Percentiles rank a stretch among this genome's conserved stretches.
phyloP scores from a whole-genome alignment of 1,139 yeast species.

The Eremothecium sinecaudum region DNA sequence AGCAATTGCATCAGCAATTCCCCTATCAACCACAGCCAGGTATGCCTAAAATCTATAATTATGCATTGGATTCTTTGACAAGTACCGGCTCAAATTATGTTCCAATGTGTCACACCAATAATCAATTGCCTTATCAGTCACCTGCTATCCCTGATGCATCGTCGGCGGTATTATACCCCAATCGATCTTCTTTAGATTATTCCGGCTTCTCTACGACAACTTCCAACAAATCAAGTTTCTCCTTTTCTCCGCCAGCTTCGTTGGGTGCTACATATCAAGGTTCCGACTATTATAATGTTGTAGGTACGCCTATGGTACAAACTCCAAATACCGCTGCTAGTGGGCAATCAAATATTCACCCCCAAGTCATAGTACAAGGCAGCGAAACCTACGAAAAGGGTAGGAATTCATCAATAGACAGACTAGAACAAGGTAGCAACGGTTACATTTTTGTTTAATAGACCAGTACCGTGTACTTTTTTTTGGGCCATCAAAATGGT shows the following conservation, averaged over 20 bases:
- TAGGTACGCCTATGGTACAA: constrained; percentile 1
- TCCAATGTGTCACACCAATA: constrained; percentile 5
- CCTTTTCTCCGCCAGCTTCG: constrained; percentile 6
- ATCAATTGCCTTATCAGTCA: constrained; percentile 1
- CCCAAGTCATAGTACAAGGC: constrained; percentile 13
- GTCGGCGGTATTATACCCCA: constrained; percentile 8
- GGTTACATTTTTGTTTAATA: constrained; percentile 20
- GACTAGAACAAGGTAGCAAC: constrained; percentile 24
- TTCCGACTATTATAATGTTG: constrained; percentile 3
- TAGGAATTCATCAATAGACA: constrained; percentile 15
- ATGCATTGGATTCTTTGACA: constrained; percentile 10
- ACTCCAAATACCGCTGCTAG: constrained; percentile 3
- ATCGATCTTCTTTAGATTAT: constrained; percentile 9
- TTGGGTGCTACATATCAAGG: constrained; percentile 4
- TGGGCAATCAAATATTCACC: constrained; percentile 8
- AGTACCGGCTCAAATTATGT: constrained; percentile 9
- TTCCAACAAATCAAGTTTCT: constrained; percentile 7
- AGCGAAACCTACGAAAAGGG: constrained; percentile 13
- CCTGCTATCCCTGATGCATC: constrained; percentile 2
- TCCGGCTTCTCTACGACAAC: constrained; percentile 4
- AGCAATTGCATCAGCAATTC: constrained; percentile 7
- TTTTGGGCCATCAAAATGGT: no score
- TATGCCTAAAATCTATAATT: constrained; percentile 10
- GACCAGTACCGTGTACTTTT: constrained; percentile 1
- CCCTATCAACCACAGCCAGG: constrained; percentile 12